These are phyloP conservation scores for Boletus barrowsii DNA, from an alignment of 768 basidiomycete species.

Conservation along the genomic window DNA sequence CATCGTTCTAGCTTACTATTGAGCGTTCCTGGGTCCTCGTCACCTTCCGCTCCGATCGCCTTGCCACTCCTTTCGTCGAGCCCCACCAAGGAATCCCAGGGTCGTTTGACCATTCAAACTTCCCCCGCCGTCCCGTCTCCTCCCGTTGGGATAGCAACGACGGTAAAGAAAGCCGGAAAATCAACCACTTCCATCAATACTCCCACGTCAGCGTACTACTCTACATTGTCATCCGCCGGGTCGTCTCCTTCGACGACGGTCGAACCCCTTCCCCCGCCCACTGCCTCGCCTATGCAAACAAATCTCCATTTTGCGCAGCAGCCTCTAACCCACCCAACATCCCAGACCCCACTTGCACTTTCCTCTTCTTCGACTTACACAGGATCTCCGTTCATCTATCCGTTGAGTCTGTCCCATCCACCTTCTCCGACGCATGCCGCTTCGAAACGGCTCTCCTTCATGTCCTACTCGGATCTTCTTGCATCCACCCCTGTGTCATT, in stretches of 20 bases:
- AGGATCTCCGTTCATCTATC: conserved; percentile 24
- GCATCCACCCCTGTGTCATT: conserved; percentile 71
- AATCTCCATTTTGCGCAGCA: conserved; percentile 14
- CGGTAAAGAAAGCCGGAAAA: conserved; percentile 9
- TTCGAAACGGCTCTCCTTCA: conserved; percentile 80
- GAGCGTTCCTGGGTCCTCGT: conserved; percentile 42
- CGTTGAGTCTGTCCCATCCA: conserved; percentile 30
- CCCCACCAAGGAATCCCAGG: conserved; percentile 22
- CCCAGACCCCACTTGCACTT: conserved; percentile 7
- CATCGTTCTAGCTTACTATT: conserved; percentile 46
- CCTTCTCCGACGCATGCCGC: conserved; percentile 46
- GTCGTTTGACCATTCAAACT: conserved; percentile 25
- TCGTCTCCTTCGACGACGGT: conserved; percentile 41
- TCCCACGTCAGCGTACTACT: conserved; percentile 50
- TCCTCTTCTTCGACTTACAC: conserved; percentile 28
- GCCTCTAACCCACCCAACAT: conserved; percentile 17
- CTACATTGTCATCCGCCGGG: conserved; percentile 36
- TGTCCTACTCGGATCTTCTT: conserved; percentile 85
- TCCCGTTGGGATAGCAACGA: not conserved
- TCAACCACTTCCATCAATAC: conserved; percentile 36
- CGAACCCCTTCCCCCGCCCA: conserved; percentile 25
- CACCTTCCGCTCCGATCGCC: conserved; percentile 17
- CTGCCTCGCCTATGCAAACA: conserved; percentile 23
- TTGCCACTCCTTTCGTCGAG: conserved; percentile 27
- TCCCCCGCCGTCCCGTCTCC: conserved; percentile 13